Evolutionary conservation across 2,329 filamentous ascomycete species (phyloP).

Genomic region (Aspergillus sp.): DNA sequence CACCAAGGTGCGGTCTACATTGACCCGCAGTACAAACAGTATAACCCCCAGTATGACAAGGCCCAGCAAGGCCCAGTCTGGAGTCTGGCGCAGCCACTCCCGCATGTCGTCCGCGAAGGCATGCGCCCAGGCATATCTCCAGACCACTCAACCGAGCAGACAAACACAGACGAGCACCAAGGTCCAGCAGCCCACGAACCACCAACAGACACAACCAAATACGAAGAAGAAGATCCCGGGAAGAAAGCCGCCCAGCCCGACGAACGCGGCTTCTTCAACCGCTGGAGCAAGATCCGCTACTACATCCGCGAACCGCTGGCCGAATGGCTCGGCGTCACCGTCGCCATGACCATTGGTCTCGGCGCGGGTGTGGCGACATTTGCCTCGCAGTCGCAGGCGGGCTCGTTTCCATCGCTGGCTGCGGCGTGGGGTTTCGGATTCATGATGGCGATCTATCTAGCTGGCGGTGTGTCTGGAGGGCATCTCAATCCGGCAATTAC

Average conservation of each 20-base stretch:
- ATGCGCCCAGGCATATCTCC: slow-evolving; percentile 33
- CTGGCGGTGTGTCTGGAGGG: slow-evolving; percentile 47
- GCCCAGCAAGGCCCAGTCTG: slow-evolving; percentile 48
- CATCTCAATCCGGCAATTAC: slow-evolving; percentile 50
- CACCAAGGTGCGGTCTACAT: slow-evolving; percentile 5
- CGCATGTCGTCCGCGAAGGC: slow-evolving; percentile 49
- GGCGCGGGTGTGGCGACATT: slow-evolving; percentile 23
- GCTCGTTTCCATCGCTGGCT: slow-evolving; percentile 18
- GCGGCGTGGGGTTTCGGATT: slow-evolving; percentile 28
- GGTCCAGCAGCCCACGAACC: not conserved
- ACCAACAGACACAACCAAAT: not conserved
- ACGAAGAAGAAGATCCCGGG: not conserved
- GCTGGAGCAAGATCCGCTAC: slow-evolving; percentile 25
- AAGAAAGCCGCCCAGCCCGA: not conserved
- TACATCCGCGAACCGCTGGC: slow-evolving; percentile 27
- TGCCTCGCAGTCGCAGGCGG: slow-evolving; percentile 21
- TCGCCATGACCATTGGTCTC: slow-evolving; percentile 30
- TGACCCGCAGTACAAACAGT: slow-evolving; percentile 19
- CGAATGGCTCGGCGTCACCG: slow-evolving; percentile 27
- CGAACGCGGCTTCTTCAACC: slow-evolving; percentile 13
- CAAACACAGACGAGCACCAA: slow-evolving; percentile 5
- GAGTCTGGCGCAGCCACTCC: slow-evolving; percentile 51
- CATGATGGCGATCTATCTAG: slow-evolving; percentile 43
- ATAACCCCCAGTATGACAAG: slow-evolving; percentile 52
- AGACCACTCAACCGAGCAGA: not conserved